Evolutionary conservation across 2,329 filamentous ascomycete species (phyloP).

Genomic region (Botrytis aclada): DNA sequence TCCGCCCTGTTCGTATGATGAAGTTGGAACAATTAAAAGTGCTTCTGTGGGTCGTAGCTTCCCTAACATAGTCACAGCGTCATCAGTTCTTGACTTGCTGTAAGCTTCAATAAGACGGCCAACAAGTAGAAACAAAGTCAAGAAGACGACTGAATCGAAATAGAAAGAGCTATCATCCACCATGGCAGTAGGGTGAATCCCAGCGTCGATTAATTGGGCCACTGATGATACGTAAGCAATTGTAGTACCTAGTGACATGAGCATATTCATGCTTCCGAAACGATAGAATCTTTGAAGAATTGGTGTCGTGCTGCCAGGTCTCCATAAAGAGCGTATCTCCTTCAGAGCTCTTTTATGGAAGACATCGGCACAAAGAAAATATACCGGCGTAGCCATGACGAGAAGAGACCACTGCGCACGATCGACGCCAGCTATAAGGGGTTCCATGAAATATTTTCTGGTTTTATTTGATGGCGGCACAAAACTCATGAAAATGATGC

Average conservation of each 20-base stretch:
- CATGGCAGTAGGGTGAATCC: slow-evolving; percentile 42
- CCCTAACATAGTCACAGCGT: slow-evolving; percentile 76
- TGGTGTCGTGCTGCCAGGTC: slow-evolving; percentile 68
- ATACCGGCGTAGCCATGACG: slow-evolving; percentile 78
- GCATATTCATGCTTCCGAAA: slow-evolving; percentile 96
- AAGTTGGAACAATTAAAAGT: slow-evolving; percentile 56
- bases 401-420: slow-evolving; percentile 77
- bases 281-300: slow-evolving; percentile 75
- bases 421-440: slow-evolving; percentile 68
- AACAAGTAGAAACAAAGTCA: slow-evolving; percentile 80
- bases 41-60: slow-evolving; percentile 77
- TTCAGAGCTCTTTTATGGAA: slow-evolving; percentile 80
- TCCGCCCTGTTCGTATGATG: slow-evolving; percentile 12
- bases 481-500: slow-evolving; percentile 87
- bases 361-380: slow-evolving; percentile 80
- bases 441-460: slow-evolving; percentile 68
- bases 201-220: slow-evolving; percentile 69
- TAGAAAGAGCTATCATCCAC: slow-evolving; percentile 59
- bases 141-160: slow-evolving; percentile 89
- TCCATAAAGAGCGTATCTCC: slow-evolving; percentile 76
- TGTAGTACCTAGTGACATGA: slow-evolving; percentile 83
- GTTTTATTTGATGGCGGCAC: slow-evolving; percentile 57
- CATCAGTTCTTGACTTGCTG: slow-evolving; percentile 86
- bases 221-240: slow-evolving; percentile 85
- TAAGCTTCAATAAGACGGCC: slow-evolving; percentile 80